phyloP scores from a whole-genome alignment of 2,329 filamentous ascomycete species.

The Diaporthe citri region DNA sequence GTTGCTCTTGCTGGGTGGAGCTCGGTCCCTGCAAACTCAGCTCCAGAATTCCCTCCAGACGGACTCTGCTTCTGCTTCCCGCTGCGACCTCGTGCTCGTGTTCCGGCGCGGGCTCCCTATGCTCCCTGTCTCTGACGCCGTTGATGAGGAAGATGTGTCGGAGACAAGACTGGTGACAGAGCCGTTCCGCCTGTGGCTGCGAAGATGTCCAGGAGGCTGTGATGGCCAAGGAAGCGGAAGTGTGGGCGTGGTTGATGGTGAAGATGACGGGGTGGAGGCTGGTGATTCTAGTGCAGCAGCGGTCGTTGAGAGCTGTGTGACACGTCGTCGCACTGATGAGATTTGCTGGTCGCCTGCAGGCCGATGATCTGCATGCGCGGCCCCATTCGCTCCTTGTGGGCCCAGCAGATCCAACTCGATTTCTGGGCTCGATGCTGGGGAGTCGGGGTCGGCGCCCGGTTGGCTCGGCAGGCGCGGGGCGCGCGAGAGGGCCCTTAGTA shows the following conservation, averaged over 20 bases:
- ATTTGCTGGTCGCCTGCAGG: slow-evolving; percentile 24
- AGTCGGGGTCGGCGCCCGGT: slow-evolving; percentile 3
- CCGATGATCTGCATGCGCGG: slow-evolving; percentile 16
- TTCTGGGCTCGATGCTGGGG: not conserved
- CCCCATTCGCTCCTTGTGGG: slow-evolving; percentile 10
- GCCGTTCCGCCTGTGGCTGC: slow-evolving; percentile 1
- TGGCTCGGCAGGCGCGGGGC: slow-evolving; percentile 26
- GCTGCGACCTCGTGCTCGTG: slow-evolving; percentile 2
- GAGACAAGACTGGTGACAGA: slow-evolving; percentile 33
- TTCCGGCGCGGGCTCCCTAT: not conserved
- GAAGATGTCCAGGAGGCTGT: not conserved
- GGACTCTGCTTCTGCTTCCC: slow-evolving; percentile 37
- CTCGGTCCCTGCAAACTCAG: slow-evolving; percentile 24
- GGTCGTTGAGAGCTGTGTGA: slow-evolving; percentile 13
- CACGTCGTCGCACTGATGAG: slow-evolving; percentile 27
- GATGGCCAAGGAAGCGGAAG: slow-evolving; percentile 9
- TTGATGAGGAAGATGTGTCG: slow-evolving; percentile 29
- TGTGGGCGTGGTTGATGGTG: not conserved
- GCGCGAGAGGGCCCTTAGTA: slow-evolving; percentile 31
- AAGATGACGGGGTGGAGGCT: slow-evolving; percentile 28
- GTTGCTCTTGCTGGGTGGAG: not conserved
- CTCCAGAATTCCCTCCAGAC: slow-evolving; percentile 45
- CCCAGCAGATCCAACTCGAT: slow-evolving; percentile 37
- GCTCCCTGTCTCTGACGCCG: not conserved
- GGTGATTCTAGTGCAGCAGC: slow-evolving; percentile 11